phyloP scores from a whole-genome alignment of 768 basidiomycete genomes.

The Lentinus tigrinus region DNA sequence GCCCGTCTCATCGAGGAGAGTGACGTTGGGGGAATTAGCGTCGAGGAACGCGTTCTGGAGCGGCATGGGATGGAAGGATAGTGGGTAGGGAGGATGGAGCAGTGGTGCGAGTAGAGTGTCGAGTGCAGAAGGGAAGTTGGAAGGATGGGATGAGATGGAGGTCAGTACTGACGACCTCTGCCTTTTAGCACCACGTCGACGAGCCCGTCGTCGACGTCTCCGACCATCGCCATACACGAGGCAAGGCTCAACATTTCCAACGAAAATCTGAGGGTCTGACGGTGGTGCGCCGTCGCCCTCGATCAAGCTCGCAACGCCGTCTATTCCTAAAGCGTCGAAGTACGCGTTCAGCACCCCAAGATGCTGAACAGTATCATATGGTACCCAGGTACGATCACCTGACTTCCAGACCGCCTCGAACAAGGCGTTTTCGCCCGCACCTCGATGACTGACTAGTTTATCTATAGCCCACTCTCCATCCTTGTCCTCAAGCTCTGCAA shows the following conservation, averaged over 20 bases:
- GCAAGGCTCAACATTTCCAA: neutral
- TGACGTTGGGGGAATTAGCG: neutral
- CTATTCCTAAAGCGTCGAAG: slow-evolving; percentile 23
- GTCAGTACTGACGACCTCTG: neutral
- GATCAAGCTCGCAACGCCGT: neutral
- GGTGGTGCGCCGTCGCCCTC: neutral
- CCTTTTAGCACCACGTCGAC: neutral
- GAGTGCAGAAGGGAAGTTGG: no score
- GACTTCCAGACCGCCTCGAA: slow-evolving; percentile 36
- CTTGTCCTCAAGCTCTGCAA: slow-evolving; percentile 20
- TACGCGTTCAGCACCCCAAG: slow-evolving; percentile 21
- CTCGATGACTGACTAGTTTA: slow-evolving; percentile 25
- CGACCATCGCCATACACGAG: no score
- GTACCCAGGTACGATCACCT: slow-evolving; percentile 36
- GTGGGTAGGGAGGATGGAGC: neutral
- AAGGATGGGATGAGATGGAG: no score
- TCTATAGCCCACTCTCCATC: slow-evolving; percentile 30
- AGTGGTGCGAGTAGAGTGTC: neutral
- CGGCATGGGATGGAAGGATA: neutral
- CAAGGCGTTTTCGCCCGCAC: slow-evolving; percentile 23
- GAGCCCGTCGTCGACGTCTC: neutral
- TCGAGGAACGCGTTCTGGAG: neutral
- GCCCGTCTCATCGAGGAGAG: neutral
- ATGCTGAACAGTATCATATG: slow-evolving; percentile 22
- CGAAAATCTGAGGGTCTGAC: neutral